Conservation (phyloP, 1,139 yeast genomes). For the Yamadazyma spencermartinsiae region DNA sequence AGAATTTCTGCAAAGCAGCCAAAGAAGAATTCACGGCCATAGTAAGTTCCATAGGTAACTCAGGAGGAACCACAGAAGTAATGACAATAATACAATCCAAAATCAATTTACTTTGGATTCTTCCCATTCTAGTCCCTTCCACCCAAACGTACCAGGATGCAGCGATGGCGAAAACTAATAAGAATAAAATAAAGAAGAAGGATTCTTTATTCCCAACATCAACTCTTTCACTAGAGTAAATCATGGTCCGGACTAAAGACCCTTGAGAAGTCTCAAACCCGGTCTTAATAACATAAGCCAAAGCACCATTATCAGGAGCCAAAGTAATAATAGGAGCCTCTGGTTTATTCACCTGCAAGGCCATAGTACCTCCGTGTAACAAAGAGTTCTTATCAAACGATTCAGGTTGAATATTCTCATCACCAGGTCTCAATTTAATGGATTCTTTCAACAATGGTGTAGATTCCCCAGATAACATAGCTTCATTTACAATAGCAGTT, state of each 20-base stretch:
- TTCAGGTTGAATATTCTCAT: slow-evolving; percentile 68
- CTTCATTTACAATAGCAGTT: slow-evolving; percentile 91
- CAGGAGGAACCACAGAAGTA: slow-evolving; percentile 99
- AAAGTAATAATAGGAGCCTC: slow-evolving; percentile 46
- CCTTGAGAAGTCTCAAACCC: slow-evolving; percentile 99
- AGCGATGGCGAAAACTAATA: slow-evolving; percentile 86
- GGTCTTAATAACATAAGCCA: slow-evolving; percentile 87
- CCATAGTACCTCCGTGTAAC: slow-evolving; percentile 96
- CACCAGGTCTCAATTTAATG: slow-evolving; percentile 74
- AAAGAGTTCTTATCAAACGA: slow-evolving; percentile 88
- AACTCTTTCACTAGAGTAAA: slow-evolving; percentile 93
- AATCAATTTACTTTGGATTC: slow-evolving; percentile 89
- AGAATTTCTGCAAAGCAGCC: slow-evolving; percentile 82
- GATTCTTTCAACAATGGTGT: slow-evolving; percentile 96
- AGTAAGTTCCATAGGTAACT: slow-evolving; percentile 97
- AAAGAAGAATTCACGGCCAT: slow-evolving; percentile 95
- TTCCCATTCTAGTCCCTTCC: slow-evolving; percentile 94
- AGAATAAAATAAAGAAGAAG: slow-evolving; percentile 83
- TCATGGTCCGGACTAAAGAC: slow-evolving; percentile 95
- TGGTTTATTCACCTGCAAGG: slow-evolving; percentile 84
- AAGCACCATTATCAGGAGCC: slow-evolving; percentile 90
- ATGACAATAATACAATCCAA: slow-evolving; percentile 93
- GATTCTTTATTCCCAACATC: slow-evolving; percentile 97
- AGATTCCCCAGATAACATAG: slow-evolving; percentile 97
- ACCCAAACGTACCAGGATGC: slow-evolving; percentile 99